These are phyloP conservation scores for Sporothrix luriei DNA, from an alignment of 2,329 filamentous ascomycete species.

Conservation along the genomic window DNA sequence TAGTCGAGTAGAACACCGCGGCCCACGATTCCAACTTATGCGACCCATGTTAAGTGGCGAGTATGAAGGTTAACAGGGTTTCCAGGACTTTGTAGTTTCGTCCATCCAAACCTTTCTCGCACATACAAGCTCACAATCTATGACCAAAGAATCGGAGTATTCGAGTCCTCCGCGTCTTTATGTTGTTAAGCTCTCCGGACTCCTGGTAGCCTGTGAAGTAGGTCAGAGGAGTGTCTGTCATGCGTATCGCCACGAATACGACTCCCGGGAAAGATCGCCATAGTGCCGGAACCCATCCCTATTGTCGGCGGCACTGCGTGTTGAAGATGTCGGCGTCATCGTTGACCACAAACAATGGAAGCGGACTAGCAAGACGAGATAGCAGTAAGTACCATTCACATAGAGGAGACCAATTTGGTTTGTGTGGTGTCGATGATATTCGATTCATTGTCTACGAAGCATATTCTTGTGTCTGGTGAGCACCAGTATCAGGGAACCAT, in stretches of 20 bases:
- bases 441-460: not conserved
- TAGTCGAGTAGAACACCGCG: slow-evolving; percentile 52
- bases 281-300: slow-evolving; percentile 46
- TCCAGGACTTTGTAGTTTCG: not conserved
- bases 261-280: not conserved
- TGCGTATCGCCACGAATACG: not conserved
- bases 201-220: slow-evolving; percentile 45
- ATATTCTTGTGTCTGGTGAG: not conserved
- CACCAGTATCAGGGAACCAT: not conserved
- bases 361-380: not conserved
- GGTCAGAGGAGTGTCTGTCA: not conserved
- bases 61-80: not conserved
- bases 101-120: not conserved
- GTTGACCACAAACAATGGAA: slow-evolving; percentile 36
- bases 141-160: slow-evolving; percentile 45
- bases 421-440: not conserved
- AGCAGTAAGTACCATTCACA: not conserved
- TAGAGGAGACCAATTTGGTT: not conserved
- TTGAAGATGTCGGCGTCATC: slow-evolving; percentile 42
- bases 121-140: slow-evolving; percentile 40
- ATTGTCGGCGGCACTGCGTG: slow-evolving; percentile 40
- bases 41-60: slow-evolving; percentile 30
- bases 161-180: slow-evolving; percentile 45
- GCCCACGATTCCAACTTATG: slow-evolving; percentile 51
- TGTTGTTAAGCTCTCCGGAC: slow-evolving; percentile 48